Percentiles rank a stretch among this genome's conserved stretches.
phyloP scores from a whole-genome alignment of 345 rosid species.

The Lenwebbia sp. region DNA sequence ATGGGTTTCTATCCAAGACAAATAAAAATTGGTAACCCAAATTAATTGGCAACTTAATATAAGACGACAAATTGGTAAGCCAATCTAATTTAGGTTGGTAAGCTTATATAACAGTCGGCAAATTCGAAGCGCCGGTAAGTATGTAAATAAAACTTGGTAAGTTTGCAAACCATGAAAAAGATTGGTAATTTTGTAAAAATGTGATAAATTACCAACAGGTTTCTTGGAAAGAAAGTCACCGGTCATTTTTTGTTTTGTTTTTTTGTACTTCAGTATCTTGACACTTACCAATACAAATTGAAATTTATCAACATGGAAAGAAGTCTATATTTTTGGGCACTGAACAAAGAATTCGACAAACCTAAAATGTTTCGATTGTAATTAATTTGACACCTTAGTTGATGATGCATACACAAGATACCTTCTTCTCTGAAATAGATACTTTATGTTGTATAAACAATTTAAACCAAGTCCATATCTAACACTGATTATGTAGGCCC shows the following conservation, averaged over 20 bases:
- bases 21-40: too few species aligned
- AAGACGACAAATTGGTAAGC: too few species aligned
- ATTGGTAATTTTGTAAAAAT: too few species aligned
- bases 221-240: too few species aligned
- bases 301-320: background rate
- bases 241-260: rapidly evolving
- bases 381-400: background rate
- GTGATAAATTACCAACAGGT: too few species aligned
- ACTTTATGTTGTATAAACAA: background rate
- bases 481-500: background rate
- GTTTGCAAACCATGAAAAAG: too few species aligned
- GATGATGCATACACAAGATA: background rate
- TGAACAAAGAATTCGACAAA: background rate
- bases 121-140: too few species aligned
- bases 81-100: too few species aligned
- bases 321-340: too few species aligned
- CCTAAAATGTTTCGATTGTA: background rate
- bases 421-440: background rate
- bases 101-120: too few species aligned
- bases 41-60: too few species aligned
- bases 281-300: background rate
- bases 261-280: background rate
- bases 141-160: too few species aligned
- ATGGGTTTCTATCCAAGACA: background rate
- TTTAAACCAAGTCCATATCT: background rate